Evolutionary conservation across 768 basidiomycete species (phyloP).

Genomic region (Holtermanniella nyarrowii): DNA sequence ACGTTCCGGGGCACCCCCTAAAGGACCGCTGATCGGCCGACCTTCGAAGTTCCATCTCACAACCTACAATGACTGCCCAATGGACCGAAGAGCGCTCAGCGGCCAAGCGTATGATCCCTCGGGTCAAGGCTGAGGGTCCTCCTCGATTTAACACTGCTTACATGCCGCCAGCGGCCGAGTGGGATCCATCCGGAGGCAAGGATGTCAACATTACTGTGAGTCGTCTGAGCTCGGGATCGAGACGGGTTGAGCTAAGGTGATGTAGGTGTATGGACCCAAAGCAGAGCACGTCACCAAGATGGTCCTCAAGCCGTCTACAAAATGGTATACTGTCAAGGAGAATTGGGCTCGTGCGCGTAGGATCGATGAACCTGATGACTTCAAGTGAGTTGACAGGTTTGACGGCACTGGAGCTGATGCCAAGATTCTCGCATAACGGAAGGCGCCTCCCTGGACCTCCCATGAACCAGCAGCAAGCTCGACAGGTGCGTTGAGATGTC

Average conservation of each 20-base stretch:
- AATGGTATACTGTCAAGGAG: neutral
- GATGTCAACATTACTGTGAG: neutral
- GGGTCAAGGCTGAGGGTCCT: neutral
- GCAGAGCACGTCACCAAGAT: neutral
- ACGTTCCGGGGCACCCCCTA: too few relatives aligned
- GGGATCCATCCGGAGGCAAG: neutral
- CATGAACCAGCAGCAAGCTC: neutral
- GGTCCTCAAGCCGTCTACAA: neutral
- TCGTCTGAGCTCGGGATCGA: neutral
- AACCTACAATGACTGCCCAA: too few relatives aligned
- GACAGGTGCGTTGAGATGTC: neutral
- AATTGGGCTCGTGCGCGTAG: neutral
- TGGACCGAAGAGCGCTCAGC: too few relatives aligned
- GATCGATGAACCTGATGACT: neutral
- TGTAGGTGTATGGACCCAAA: neutral
- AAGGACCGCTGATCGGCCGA: too few relatives aligned
- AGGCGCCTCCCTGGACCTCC: neutral
- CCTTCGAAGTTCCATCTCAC: too few relatives aligned
- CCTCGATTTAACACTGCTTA: neutral
- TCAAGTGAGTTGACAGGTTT: neutral
- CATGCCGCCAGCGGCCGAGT: neutral
- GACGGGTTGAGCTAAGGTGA: neutral
- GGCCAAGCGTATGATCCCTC: neutral
- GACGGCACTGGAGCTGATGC: neutral
- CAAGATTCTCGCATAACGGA: neutral